Evolutionary conservation across 1,284 basidiomycete genomes (phyloP).

Genomic region (Athelia psychrophila): DNA sequence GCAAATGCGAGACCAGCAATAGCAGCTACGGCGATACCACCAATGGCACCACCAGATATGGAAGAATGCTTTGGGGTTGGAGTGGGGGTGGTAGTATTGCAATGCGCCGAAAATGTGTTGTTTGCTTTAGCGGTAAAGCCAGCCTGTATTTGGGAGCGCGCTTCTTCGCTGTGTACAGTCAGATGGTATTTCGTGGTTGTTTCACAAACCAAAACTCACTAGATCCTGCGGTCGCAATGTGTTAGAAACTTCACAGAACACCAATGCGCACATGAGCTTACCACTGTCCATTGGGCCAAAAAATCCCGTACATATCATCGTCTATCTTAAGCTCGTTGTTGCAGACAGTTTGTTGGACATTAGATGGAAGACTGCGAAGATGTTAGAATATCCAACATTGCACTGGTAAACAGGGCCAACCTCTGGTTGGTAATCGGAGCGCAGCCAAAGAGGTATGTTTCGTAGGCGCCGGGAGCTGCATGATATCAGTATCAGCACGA

Average conservation of each 20-base stretch:
- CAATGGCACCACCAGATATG: neutral
- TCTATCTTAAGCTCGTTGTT: constrained; percentile 10
- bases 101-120: constrained; percentile 13
- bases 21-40: neutral
- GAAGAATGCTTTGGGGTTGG: neutral
- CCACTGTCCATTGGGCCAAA: constrained; percentile 12
- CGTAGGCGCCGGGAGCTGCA: constrained; percentile 5
- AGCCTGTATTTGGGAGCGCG: too few species aligned
- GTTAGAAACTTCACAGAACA: neutral
- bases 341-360: constrained; percentile 12
- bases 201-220: neutral
- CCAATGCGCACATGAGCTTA: constrained; percentile 1
- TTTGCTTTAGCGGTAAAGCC: neutral
- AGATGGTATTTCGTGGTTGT: too few species aligned
- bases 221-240: constrained; percentile 1
- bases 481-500: neutral
- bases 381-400: neutral
- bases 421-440: neutral
- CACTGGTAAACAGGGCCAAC: neutral
- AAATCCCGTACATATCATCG: constrained; percentile 9
- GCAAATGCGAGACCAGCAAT: neutral
- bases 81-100: neutral
- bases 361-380: constrained; percentile 5
- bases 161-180: too few species aligned
- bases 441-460: neutral